Evolutionary conservation across 1,139 yeast species (phyloP), one percentile per base, ranked within the genome.

Genomic region (Entelexis paramagnoliae): DNA sequence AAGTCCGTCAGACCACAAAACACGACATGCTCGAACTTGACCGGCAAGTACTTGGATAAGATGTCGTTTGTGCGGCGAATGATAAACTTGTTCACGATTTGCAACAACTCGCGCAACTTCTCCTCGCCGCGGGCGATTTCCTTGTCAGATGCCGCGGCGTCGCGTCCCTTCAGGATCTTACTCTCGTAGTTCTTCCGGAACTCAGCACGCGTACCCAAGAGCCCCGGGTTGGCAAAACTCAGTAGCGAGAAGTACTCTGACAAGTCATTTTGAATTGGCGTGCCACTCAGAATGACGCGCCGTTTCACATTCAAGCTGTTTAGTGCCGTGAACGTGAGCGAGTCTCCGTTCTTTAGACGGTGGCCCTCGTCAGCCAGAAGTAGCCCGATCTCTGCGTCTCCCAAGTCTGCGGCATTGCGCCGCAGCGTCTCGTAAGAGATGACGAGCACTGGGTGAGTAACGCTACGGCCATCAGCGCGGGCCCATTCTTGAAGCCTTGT

Each of bases 321-420:
- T 49, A 91, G 72, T 0, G 97, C 88, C 0, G 89, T 86, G 62
- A 89, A 91, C 0, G 98, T 93, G 53, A 84, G 76, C 0, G 96
- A 88, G 36, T 91, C 98, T 26, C 96, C 95, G 65, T 93, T 91
- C 63, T 91, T 91, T 61, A 91, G 73, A 55, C 98, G 73, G 66
- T 91, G 99, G 9, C 98, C 99, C 68, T 91, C 99, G 64, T 91
- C 99, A 5, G 97, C 96, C 41, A 91, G 70, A 71, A 91, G 72
- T 41, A 91, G 71, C 0, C 99, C 99, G 32, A 91, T 83, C 59
- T 86, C 91, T 13, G 93, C 79, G 24, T 81, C 81, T 17, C 80
- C 79, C 50, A 91, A 71, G 54, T 80, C 81, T 34, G 79, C 89
- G 5, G 86, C 87, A 65, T 93, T 88, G 60, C 96, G 73, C 61